Base-by-base conservation (phyloP, 352 stramenopile species). In the Phytophthora rubi region DNA sequence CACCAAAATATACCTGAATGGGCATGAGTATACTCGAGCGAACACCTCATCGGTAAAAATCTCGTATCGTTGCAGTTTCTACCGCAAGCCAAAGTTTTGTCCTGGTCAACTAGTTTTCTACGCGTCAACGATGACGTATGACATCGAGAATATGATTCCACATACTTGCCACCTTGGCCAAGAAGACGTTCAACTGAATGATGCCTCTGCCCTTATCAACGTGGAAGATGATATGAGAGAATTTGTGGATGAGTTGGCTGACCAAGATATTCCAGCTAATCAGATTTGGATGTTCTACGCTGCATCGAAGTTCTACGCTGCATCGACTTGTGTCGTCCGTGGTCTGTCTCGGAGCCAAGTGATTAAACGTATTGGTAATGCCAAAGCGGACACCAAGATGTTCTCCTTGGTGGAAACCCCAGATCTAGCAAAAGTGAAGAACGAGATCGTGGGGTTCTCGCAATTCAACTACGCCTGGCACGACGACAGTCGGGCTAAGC, bases 391-490 rank as follows among this genome's bases (percentile, higher is more conserved):
- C 18, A 21, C 18, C 18, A 21, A 21, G 18, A 21, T 21, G 18
- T 21, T 21, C 18, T 21, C 18, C 18, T 21, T 21, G 18, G 18
- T 21, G 18, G 18, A 21, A 21, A 21, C 18, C 18, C 53, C 18
- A 18, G n/a, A 4, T 49, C 15, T 59, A 8, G 53, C 53, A 35
- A 49, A 18, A 13, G 53, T 59, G 0, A 59, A 51, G 12, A 37
- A 51, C 9, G 35, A 59, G 2, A 5, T 51, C 5, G 18, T 62
- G 0, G 55, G 39, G 10, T 62, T 62, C 35, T 62, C 4, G 33
- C 37, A 53, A 42, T 62, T 62, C 15, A 53, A 53, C 26, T 62
- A 44, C 7, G 53, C 37, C 4, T 62, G 55, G 55, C 23, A 53
- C 16, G 39, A 44, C 28, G 23, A 62, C 13, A 30, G 2, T 13